These are phyloP conservation scores for Oryza meyeriana DNA, from an alignment of 176 grass and related monocot species.

Conservation along the genomic window DNA sequence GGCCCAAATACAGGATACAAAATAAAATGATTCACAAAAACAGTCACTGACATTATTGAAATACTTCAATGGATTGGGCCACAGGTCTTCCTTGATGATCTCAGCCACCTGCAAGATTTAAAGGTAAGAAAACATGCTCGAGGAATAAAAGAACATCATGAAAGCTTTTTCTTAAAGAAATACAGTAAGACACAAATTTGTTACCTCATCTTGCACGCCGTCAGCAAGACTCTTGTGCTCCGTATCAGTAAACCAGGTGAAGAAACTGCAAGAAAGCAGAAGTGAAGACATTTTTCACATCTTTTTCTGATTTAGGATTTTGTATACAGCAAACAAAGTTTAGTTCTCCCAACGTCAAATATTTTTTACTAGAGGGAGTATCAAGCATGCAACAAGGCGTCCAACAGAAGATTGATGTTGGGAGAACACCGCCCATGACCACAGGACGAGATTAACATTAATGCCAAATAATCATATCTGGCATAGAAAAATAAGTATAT, in stretches of 20 bases:
- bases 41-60: conserved; percentile 86
- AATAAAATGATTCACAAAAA: background rate
- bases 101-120: conserved; percentile 70
- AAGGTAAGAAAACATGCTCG: background rate
- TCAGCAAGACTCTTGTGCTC: conserved; percentile 68
- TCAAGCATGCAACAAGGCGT: background rate
- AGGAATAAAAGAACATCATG: background rate
- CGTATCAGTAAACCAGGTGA: conserved; percentile 80
- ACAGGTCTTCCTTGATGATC: conserved; percentile 99
- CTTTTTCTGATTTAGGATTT: background rate
- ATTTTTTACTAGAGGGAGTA: too few species aligned
- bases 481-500: background rate
- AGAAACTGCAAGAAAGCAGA: conserved; percentile 61
- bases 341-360: too few species aligned
- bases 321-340: too few species aligned
- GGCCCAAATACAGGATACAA: background rate
- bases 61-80: conserved; percentile 99
- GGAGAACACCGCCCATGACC: background rate
- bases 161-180: background rate
- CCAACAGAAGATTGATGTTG: background rate
- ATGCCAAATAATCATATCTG: background rate
- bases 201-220: conserved; percentile 83
- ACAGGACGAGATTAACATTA: background rate
- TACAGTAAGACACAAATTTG: background rate
- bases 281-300: background rate